Evolutionary conservation across 2,329 filamentous ascomycete genomes (phyloP).

Genomic region (Neoscytalidium dimidiatum): DNA sequence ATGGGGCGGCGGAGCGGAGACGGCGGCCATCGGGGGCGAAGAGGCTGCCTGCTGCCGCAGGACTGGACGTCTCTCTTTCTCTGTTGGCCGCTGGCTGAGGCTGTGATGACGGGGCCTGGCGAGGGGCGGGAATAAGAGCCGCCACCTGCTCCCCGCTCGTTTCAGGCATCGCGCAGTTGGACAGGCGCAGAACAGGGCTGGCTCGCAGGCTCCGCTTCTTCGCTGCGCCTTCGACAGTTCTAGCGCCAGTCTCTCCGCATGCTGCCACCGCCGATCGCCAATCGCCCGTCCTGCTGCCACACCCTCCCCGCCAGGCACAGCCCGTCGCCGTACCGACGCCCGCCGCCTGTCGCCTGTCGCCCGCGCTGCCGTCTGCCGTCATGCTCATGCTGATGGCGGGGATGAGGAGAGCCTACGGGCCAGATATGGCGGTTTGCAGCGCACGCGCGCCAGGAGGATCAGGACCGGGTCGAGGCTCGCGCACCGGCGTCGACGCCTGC

Average conservation of each 20-base stretch:
- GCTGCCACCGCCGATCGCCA: not conserved
- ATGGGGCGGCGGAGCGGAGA: not conserved
- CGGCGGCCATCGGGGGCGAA: not conserved
- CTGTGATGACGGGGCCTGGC: not conserved
- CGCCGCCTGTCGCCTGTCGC: too few relatives aligned
- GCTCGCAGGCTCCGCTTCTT: not conserved
- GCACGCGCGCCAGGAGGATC: not conserved
- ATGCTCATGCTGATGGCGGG: too few relatives aligned
- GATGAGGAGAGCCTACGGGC: too few relatives aligned
- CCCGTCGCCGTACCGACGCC: too few relatives aligned
- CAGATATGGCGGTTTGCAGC: not conserved
- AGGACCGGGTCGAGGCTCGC: not conserved
- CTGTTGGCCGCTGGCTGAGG: not conserved
- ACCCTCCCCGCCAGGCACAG: conserved; percentile 4
- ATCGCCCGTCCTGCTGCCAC: not conserved
- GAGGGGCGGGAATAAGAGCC: conserved; percentile 5
- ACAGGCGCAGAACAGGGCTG: not conserved
- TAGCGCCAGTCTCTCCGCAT: not conserved
- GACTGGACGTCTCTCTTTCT: too few relatives aligned
- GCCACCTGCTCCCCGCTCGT: not conserved
- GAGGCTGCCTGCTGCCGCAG: not conserved
- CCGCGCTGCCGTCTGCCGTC: too few relatives aligned
- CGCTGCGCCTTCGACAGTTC: conserved; percentile 8
- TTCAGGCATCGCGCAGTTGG: not conserved
- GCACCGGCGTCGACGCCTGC: not conserved